phyloP scores from a whole-genome alignment of 2,329 filamentous ascomycete genomes.

The Aspergillus eucalypticola region DNA sequence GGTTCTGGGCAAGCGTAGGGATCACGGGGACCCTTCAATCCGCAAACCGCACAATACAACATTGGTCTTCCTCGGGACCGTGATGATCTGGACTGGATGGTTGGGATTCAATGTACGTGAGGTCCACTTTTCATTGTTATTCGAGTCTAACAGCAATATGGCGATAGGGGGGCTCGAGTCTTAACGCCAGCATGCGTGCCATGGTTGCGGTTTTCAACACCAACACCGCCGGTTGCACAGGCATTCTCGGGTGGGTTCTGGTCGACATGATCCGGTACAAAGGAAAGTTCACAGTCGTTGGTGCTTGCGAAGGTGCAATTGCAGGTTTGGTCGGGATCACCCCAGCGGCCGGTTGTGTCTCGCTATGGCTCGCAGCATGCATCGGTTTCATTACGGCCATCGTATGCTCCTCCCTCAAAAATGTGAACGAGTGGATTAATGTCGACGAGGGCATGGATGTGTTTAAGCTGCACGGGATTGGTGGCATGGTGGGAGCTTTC shows the following conservation, averaged over 20 bases:
- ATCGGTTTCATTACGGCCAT: slow-evolving; percentile 59
- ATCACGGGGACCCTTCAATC: slow-evolving; percentile 55
- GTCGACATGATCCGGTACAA: slow-evolving; percentile 55
- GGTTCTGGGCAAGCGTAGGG: slow-evolving; percentile 69
- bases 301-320: slow-evolving; percentile 60
- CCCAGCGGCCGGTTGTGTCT: slow-evolving; percentile 56
- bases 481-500: slow-evolving; percentile 60
- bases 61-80: slow-evolving; percentile 69
- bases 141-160: background rate
- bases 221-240: slow-evolving; percentile 56
- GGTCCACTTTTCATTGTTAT: background rate
- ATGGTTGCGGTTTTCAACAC: slow-evolving; percentile 61
- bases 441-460: slow-evolving; percentile 62
- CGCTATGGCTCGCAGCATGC: slow-evolving; percentile 55
- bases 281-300: slow-evolving; percentile 57
- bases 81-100: slow-evolving; percentile 52
- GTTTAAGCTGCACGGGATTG: slow-evolving; percentile 61
- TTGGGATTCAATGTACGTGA: slow-evolving; percentile 55
- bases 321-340: slow-evolving; percentile 63
- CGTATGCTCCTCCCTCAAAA: slow-evolving; percentile 51
- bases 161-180: slow-evolving; percentile 51
- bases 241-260: slow-evolving; percentile 56
- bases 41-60: slow-evolving; percentile 69
- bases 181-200: slow-evolving; percentile 55
- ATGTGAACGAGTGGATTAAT: slow-evolving; percentile 55